Base-by-base conservation (phyloP, 192 early-diverging fungal genomes). In the Allomyces javanicus region DNA sequence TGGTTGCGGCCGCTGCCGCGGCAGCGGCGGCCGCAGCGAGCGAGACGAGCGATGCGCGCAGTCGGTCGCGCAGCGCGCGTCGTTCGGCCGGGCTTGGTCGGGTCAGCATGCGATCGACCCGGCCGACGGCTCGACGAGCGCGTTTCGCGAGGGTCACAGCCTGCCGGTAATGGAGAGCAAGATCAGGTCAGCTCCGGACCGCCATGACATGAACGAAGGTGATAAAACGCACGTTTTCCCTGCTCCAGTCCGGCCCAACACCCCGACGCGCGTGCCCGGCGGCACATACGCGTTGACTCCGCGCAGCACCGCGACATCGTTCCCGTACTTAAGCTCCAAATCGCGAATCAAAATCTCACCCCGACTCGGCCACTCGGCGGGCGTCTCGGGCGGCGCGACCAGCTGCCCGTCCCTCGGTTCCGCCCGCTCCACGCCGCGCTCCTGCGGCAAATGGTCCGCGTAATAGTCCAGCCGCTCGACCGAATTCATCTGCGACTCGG, bases 381-480 rank as follows among this genome's bases (percentile, higher is more conserved):
- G 50, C 33, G 33, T 9, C 7, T 40, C 33, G 33, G 33, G 33
- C 7, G 33, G 33, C 7, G 33, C 33, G 7, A 40, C 33, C 33
- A 40, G 7, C 33, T 40, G 33, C 33, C 33, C 33, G 33, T 40
- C 33, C 33, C 33, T 40, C 33, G 33, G 33, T 7, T 40, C 33
- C 33, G 33, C 4, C 33, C 7, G 2, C 33, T 40, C 33, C 33
- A 62, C 61, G 12, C 26, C 62, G 4, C 25, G 62, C 66, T 82
- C 80, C 1, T 67, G 33, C 0, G 68, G 68, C 43, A 82, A 63
- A 4, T 69, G 64, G 0, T 70, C 65, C n/a, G 72, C 74, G 62
- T 87, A 81, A 33, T 81, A 76, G 3, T 73, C 69, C 9, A 87
- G 67, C 25, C 85, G 81, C 69, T 87, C 85, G 1, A 85, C 76